Base-by-base conservation (phyloP, 176 grass and related monocot species). In the Melocanna baccifera region DNA sequence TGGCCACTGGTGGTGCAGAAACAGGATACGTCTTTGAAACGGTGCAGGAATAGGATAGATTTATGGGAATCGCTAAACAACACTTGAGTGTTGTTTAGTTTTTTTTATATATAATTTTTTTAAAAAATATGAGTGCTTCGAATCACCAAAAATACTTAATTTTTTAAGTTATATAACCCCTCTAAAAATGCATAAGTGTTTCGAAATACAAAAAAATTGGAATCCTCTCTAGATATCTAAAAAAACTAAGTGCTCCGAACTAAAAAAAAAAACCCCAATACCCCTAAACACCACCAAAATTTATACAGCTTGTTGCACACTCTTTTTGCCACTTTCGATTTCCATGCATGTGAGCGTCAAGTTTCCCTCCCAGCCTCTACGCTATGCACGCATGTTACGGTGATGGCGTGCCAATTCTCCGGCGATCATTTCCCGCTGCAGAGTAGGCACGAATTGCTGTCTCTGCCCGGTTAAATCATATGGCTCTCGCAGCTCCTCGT, bases 231-330 rank as follows among this genome's bases (percentile, higher is more conserved):
- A n/a, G n/a, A n/a, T n/a, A n/a, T n/a, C n/a, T n/a, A n/a, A n/a
- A n/a, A n/a, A n/a, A n/a, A n/a, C n/a, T n/a, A n/a, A n/a, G n/a
- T n/a, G n/a, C n/a, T n/a, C n/a, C n/a, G n/a, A n/a, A n/a, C n/a
- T n/a, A n/a, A n/a, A n/a, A n/a, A n/a, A n/a, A n/a, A n/a, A n/a
- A n/a, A n/a, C n/a, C n/a, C n/a, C n/a, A n/a, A n/a, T n/a, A n/a
- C n/a, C n/a, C n/a, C n/a, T n/a, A n/a, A n/a, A n/a, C n/a, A n/a
- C n/a, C n/a, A n/a, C n/a, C n/a, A n/a, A n/a, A n/a, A n/a, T n/a
- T n/a, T 41, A 39, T 34, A 42, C 64, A 22, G 84, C 84, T 86
- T 79, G 66, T 22, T 7, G 67, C 42, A 16, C 67, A 72, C 83
- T 47, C 73, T 43, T 56, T 56, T 43, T 6, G 12, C 67, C 51